Evolutionary conservation across 208 protist genomes (phyloP), one percentile per base, ranked within the genome.

Genomic region (Angomonas desouzai): DNA sequence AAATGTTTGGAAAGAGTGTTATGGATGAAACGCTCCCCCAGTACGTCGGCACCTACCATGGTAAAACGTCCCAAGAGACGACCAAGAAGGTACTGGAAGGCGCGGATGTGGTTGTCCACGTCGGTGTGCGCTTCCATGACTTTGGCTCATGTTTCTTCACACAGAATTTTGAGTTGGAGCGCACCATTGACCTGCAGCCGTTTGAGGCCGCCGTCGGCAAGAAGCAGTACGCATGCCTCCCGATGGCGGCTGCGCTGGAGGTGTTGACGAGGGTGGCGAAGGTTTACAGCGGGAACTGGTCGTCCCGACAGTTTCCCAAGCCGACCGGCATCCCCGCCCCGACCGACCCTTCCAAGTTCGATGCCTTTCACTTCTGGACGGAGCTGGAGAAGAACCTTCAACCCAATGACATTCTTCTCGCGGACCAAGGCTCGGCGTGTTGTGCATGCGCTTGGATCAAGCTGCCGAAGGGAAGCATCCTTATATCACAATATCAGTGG

Each of bases 41-140:
- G 72, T 86, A 61, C 62, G 68, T 86, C 3, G 80, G 80, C 64
- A 76, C 69, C 43, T 86, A 86, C 76, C 43, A 70, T 27, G 72
- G 68, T 10, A 70, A 65, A 13, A 33, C 60, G 20, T 57, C 27
- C 3, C 65, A 59, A 23, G 72, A 63, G 48, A 63, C 72, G 1
- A 64, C 68, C 22, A 72, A 77, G 66, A 47, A 48, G 13, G 62
- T 72, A 1, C 57, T 86, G 18, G 80, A 86, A 36, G 48, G 28
- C 34, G 76, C 80, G 9, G 80, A 86, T 36, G 73, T 80, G 43
- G 64, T 59, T 56, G 75, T 86, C 32, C 68, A 68, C 11, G 47
- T 79, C 28, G 80, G 80, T 18, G 74, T 81, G 3, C 38, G 72
- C 53, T 59, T 86, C 27, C 59, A 60, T n/a, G 80, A 86, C 58